Percentiles rank a stretch among this genome's conserved stretches.
Evolutionary conservation across 805 yeast genomes (phyloP).

Genomic region (Metschnikowia hibisci): DNA sequence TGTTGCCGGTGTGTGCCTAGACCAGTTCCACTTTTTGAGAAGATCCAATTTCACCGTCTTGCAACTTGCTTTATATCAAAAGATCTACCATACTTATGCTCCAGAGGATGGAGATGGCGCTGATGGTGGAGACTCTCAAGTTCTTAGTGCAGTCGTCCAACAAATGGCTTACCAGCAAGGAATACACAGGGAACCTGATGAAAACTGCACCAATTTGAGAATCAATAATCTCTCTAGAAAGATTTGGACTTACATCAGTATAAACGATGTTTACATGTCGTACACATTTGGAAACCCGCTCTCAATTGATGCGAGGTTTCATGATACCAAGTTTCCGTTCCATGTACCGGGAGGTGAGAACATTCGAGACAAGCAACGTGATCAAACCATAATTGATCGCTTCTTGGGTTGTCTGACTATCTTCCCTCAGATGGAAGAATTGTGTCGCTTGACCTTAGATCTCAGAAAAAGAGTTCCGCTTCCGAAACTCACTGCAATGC

Average conservation of each 20-base stretch:
- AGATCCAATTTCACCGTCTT: slow-evolving; percentile 28
- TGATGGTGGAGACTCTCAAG: slow-evolving; percentile 36
- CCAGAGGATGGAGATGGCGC: slow-evolving; percentile 43
- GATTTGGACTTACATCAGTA: slow-evolving; percentile 21
- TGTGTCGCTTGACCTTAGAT: slow-evolving; percentile 10
- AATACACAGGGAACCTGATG: slow-evolving; percentile 61
- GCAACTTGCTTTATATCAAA: slow-evolving; percentile 28
- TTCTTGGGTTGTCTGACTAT: slow-evolving; percentile 8
- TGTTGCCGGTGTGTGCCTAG: slow-evolving; percentile 52
- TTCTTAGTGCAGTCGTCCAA: slow-evolving; percentile 26
- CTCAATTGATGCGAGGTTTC: slow-evolving; percentile 6
- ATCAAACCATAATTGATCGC: slow-evolving; percentile 10
- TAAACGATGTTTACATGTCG: slow-evolving; percentile 12
- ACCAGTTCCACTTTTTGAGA: slow-evolving; percentile 49
- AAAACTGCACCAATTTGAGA: slow-evolving; percentile 17
- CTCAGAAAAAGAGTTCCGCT: slow-evolving; percentile 9
- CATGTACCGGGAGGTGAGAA: slow-evolving; percentile 17
- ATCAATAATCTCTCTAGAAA: slow-evolving; percentile 22
- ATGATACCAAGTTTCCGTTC: slow-evolving; percentile 16
- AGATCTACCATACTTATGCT: slow-evolving; percentile 32
- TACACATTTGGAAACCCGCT: slow-evolving; percentile 17
- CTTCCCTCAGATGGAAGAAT: slow-evolving; percentile 5
- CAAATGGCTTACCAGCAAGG: slow-evolving; percentile 71
- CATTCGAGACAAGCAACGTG: slow-evolving; percentile 10
- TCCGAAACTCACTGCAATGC: slow-evolving; percentile 9